Conservation (phyloP, 2,329 filamentous ascomycete genomes). For the Verticillium longisporum region DNA sequence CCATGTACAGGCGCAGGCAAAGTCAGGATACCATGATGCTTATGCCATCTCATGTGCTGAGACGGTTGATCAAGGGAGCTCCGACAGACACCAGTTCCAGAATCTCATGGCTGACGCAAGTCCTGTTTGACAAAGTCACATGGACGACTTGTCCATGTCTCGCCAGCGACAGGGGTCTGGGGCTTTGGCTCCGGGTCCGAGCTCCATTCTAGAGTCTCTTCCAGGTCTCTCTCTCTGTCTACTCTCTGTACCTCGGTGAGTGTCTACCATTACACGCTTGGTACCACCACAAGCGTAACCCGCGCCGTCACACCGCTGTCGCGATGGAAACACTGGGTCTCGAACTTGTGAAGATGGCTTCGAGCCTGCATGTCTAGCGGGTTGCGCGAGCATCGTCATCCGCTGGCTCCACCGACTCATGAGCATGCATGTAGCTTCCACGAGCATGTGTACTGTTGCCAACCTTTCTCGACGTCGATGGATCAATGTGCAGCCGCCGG, state of each 20-base stretch:
- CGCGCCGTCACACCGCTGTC: neutral
- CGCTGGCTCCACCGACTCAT: neutral
- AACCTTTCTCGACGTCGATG: neutral
- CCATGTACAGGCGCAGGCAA: neutral
- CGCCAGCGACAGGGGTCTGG: neutral
- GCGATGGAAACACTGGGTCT: neutral
- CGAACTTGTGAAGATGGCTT: neutral
- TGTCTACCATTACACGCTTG: neutral
- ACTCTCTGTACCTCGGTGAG: neutral
- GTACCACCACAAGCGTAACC: neutral
- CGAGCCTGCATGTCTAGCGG: neutral
- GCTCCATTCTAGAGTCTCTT: neutral
- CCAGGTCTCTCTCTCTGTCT: neutral
- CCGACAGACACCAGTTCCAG: neutral
- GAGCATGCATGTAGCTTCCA: too few relatives aligned
- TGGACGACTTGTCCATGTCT: neutral
- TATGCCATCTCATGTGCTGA: slow-evolving; percentile 1
- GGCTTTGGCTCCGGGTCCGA: neutral
- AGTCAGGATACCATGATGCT: neutral
- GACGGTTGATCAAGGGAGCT: slow-evolving; percentile 1
- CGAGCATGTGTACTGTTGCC: neutral
- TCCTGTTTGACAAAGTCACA: neutral
- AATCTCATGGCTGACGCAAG: slow-evolving; percentile 1
- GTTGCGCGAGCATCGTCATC: neutral
- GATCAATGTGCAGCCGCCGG: neutral